A percentile compares a stretch with the other conserved stretches of the same genome.
These are phyloP conservation scores for Plasmodium malariae DNA, from an alignment of 169 alveolate species.

Conservation along the genomic window DNA sequence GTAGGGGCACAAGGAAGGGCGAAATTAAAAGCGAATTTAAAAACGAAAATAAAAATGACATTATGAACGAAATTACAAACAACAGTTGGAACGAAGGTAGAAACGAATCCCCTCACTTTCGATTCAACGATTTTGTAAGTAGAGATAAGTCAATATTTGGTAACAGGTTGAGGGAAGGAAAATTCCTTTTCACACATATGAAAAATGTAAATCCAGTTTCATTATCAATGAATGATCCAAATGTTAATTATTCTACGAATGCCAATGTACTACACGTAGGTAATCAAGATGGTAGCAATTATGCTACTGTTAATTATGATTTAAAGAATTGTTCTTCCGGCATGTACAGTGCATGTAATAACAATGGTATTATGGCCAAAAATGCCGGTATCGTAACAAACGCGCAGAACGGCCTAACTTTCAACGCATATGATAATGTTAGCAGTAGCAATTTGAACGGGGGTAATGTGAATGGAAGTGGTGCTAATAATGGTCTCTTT, in stretches of 20 bases:
- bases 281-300: slow-evolving; percentile 4
- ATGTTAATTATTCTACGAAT: not conserved
- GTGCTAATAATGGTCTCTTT: too few relatives aligned
- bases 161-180: slow-evolving; percentile 60
- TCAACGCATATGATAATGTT: not conserved
- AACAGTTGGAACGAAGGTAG: not conserved
- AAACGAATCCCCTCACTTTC: not conserved
- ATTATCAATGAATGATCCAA: not conserved
- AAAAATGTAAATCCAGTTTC: slow-evolving; percentile 5
- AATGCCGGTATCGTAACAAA: not conserved
- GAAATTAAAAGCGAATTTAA: too few relatives aligned
- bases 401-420: not conserved
- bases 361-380: not conserved
- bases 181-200: slow-evolving; percentile 25
- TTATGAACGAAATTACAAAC: not conserved
- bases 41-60: too few relatives aligned
- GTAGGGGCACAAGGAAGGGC: too few relatives aligned
- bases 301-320: slow-evolving; percentile 10
- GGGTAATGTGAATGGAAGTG: not conserved
- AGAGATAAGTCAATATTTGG: slow-evolving; percentile 70
- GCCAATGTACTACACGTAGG: not conserved
- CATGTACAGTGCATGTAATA: not conserved
- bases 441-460: not conserved
- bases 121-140: slow-evolving; percentile 57
- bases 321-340: not conserved